Base-by-base conservation (phyloP, 2,329 filamentous ascomycete species). In the Alternaria rosae region DNA sequence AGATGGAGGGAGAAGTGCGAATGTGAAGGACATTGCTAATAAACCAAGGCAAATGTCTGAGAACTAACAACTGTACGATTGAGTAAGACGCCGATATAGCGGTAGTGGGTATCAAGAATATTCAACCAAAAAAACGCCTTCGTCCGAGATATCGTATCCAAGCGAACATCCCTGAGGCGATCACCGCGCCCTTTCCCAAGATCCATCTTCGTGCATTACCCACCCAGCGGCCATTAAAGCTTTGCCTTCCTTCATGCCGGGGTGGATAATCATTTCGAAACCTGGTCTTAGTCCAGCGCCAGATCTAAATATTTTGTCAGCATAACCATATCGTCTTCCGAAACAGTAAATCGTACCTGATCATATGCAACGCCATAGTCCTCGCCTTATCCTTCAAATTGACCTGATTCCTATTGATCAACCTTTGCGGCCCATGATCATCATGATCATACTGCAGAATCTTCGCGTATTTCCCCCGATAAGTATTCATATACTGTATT, bases 361-460 rank as follows among this genome's bases (percentile, higher is more conserved):
- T 74, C 75, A 75, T 80, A 42, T 70, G 74, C 7, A 76, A 60
- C 11, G 79, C 78, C 71, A 82, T 78, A 44, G 75, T 81, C 51
- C 79, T 70, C 12, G 75, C 80, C 62, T 82, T 82, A 47, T 83
- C 81, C 64, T 82, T 83, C 8, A 88, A 62, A 45, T 86, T 84
- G 3, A 86, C 84, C 61, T 88, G 84, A 6, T 74, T 79, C 3
- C 87, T 80, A 5, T 73, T 66, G 11, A 77, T 69, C 20, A 79
- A 56, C 10, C 73, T 73, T 11, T 57, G 32, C 0, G 67, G 66
- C 2, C 61, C 64, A 5, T 43, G 17, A 7, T 47, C 35, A 51
- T 78, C 76, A 13, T 66, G 35, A 48, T 78, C 76, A n/a, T 66
- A 35, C 21, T 58, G 44, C 5, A 74, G 42, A 47, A 91, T 86